Evolutionary conservation across 2,329 filamentous ascomycete species (phyloP).

Genomic region (Ceratocystis cacaofunesta): DNA sequence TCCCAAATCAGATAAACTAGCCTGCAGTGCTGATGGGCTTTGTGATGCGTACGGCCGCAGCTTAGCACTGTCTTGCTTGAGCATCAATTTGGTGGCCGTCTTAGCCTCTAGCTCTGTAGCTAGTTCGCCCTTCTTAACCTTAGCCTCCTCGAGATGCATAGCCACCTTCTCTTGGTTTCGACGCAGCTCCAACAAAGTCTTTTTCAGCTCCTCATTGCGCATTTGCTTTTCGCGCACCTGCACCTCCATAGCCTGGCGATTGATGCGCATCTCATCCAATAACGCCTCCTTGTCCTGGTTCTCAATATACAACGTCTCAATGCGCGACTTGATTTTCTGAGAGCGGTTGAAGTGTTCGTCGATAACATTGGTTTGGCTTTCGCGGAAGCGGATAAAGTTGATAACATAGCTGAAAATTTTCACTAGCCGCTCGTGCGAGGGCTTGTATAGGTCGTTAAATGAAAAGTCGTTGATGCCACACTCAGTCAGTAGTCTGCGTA

Average conservation of each 20-base stretch:
- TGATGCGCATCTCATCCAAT: constrained; percentile 65
- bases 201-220: constrained; percentile 77
- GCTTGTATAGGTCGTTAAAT: constrained; percentile 81
- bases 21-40: constrained; percentile 69
- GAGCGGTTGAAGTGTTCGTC: constrained; percentile 88
- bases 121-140: constrained; percentile 62
- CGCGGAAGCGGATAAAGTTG: constrained; percentile 95
- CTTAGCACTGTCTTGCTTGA: constrained; percentile 76
- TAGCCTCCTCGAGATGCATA: constrained; percentile 67
- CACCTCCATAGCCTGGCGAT: constrained; percentile 64
- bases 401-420: constrained; percentile 97
- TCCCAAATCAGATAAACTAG: constrained; percentile 65
- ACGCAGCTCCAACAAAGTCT: constrained; percentile 62
- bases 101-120: constrained; percentile 58
- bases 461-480: constrained; percentile 90
- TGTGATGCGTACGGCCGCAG: constrained; percentile 84
- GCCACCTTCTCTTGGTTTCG: constrained; percentile 71
- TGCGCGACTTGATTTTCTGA: constrained; percentile 70
- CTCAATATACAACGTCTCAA: constrained; percentile 69
- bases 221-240: constrained; percentile 72
- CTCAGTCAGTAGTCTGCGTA: constrained; percentile 65
- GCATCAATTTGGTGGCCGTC: constrained; percentile 51
- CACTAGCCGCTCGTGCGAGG: constrained; percentile 75
- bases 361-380: constrained; percentile 77
- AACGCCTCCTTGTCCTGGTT: constrained; percentile 77